These are phyloP conservation scores for Phylloporus rhodoxanthus DNA, from an alignment of 768 basidiomycete genomes.

Conservation along the genomic window DNA sequence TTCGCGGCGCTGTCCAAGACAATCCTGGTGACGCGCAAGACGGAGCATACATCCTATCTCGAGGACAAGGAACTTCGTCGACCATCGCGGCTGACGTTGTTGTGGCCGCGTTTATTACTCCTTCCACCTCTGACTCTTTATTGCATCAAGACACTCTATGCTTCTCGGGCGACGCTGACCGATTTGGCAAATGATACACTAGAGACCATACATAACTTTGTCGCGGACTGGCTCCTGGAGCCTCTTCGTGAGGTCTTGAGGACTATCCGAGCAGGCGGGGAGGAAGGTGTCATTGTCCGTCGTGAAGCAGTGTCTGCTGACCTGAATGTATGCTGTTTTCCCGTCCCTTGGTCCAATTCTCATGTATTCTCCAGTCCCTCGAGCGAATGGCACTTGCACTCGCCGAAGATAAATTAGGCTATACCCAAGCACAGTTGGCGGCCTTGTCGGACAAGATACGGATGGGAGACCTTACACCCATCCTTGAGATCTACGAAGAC, in stretches of 20 bases:
- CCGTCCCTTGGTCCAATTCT: background rate
- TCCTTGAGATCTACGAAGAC: slow-evolving; percentile 83
- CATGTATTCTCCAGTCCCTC: slow-evolving; percentile 54
- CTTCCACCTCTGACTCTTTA: slow-evolving; percentile 64
- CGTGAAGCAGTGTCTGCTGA: slow-evolving; percentile 82
- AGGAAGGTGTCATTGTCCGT: slow-evolving; percentile 68
- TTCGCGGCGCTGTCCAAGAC: slow-evolving; percentile 15
- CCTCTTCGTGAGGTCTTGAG: slow-evolving; percentile 77
- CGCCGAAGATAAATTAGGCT: slow-evolving; percentile 72
- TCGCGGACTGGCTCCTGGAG: slow-evolving; percentile 79
- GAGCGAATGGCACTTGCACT: slow-evolving; percentile 89
- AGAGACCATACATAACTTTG: slow-evolving; percentile 67
- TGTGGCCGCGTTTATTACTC: slow-evolving; percentile 81
- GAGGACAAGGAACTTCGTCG: slow-evolving; percentile 44
- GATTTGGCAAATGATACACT: slow-evolving; percentile 53
- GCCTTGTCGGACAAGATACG: slow-evolving; percentile 60
- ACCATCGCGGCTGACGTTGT: slow-evolving; percentile 59
- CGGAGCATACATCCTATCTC: slow-evolving; percentile 28
- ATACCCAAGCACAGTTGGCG: slow-evolving; percentile 57
- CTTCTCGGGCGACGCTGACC: slow-evolving; percentile 52
- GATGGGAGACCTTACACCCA: slow-evolving; percentile 79
- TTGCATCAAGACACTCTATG: slow-evolving; percentile 44
- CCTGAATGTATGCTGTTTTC: slow-evolving; percentile 51
- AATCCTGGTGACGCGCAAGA: slow-evolving; percentile 25
- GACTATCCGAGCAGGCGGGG: slow-evolving; percentile 79